Base-by-base conservation (phyloP, 1,139 yeast species). In the Zhuliangozyma blackwelliae region DNA sequence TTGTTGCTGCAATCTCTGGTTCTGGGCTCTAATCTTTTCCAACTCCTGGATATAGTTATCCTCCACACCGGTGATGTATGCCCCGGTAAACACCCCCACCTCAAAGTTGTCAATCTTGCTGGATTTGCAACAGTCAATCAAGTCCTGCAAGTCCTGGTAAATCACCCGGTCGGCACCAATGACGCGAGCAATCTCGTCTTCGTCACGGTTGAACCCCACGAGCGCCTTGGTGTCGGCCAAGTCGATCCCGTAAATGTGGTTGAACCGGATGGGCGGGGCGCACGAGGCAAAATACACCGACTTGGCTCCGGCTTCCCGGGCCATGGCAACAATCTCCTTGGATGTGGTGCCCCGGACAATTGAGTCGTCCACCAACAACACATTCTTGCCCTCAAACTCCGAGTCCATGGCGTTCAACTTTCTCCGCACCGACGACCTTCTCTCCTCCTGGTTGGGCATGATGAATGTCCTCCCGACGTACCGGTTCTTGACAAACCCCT, bases 331-430 rank as follows among this genome's bases (percentile, higher is more conserved):
- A 51, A 92, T 92, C 64, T 92, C 98, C 60, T 80, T 85, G 6
- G 97, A 89, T 2, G 98, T 92, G 26, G 98, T 92, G 46, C 98
- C 98, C 61, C 98, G 80, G 16, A 92, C 98, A 50, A 92, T 90
- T 25, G 97, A 89, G 61, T 92, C 98, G 63, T 92, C 98, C 33
- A 92, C 97, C 42, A 92, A 75, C 47, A 92, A 69, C n/a, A 92
- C 98, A 45, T 80, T 82, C 52, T 88, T 79, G 46, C 78, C 94
- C 48, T 76, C 73, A 59, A 92, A 92, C 65, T 94, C 99, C 38
- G 87, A 78, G 44, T 82, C 89, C 97, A 92, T 92, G 6, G 98
- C 97, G 60, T 92, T 92, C 55, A 92, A 74, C 65, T 92, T 92
- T 52, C 96, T 78, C 57, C 98, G 79, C 19, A 92, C 99, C 26